phyloP scores from a whole-genome alignment of 139 green algal genomes.

The Monoraphidium neglectum region DNA sequence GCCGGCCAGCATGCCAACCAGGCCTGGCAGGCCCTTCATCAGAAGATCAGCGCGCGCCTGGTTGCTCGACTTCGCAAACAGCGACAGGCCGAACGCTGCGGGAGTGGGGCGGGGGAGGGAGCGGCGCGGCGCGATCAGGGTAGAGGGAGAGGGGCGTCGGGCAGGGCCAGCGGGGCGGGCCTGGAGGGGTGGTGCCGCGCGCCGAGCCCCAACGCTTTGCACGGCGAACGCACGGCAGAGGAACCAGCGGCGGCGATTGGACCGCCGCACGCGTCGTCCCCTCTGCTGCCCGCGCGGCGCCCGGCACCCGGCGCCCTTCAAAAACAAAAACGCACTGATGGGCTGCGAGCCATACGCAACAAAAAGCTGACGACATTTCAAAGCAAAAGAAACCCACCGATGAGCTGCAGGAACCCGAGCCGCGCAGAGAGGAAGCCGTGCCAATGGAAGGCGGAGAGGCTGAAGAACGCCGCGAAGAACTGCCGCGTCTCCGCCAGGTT shows the following conservation, averaged over 20 bases:
- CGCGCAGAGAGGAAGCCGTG: conserved; percentile 94
- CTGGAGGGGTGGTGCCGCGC: background rate
- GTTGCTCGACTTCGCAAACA: conserved; percentile 83
- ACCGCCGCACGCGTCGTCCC: background rate
- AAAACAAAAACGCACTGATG: background rate
- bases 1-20: conserved; percentile 68
- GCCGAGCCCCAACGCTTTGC: background rate
- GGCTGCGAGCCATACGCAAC: background rate
- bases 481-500: conserved; percentile 84
- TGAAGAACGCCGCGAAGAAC: conserved; percentile 98
- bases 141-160: no score
- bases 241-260: background rate
- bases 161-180: background rate
- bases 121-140: background rate
- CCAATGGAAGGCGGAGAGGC: conserved; percentile 89
- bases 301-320: background rate
- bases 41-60: conserved; percentile 71
- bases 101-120: conserved; percentile 58
- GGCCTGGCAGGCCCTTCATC: conserved; percentile 50
- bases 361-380: conserved; percentile 47
- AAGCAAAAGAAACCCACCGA: conserved; percentile 68
- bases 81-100: conserved; percentile 77
- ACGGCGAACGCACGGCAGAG: background rate
- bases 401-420: conserved; percentile 68
- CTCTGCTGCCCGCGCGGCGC: background rate